Conservation (phyloP, 306 rosid species). For the Malus orientalis region DNA sequence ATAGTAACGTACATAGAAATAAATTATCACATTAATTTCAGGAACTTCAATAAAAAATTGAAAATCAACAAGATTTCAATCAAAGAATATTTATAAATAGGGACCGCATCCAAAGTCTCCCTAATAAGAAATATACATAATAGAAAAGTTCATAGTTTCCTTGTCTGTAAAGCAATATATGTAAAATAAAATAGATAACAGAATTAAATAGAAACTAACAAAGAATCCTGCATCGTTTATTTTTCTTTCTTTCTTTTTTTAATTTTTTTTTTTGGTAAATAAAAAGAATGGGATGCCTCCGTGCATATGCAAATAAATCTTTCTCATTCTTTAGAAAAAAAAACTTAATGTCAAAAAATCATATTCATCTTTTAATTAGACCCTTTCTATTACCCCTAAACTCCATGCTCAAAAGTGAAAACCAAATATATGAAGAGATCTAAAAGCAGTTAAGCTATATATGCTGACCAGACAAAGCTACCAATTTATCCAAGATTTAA, state of each 20-base stretch:
- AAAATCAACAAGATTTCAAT: too few species aligned
- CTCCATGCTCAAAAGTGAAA: conserved; percentile 11
- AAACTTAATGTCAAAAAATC: not conserved
- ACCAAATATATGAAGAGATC: conserved; percentile 25
- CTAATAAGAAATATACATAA: not conserved
- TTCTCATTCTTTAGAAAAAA: too few species aligned
- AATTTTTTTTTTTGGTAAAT: too few species aligned
- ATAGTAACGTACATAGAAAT: too few species aligned
- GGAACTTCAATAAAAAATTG: too few species aligned
- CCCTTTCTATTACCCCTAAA: conserved; percentile 13
- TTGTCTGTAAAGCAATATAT: not conserved
- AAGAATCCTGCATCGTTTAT: not conserved
- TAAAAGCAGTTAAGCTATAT: conserved; percentile 26
- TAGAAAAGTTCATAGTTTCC: too few species aligned
- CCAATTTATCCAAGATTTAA: conserved; percentile 42
- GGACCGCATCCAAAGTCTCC: too few species aligned
- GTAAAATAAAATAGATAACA: not conserved
- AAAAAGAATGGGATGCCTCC: too few species aligned
- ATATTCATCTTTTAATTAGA: conserved; percentile 20
- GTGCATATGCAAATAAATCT: too few species aligned
- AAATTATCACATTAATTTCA: too few species aligned
- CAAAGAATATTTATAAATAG: too few species aligned
- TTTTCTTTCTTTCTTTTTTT: too few species aligned
- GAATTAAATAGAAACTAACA: not conserved
- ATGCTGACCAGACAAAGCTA: conserved; percentile 46